Evolutionary conservation across 148 eudicot species (phyloP).

Genomic region (Heliosperma pusillum): DNA sequence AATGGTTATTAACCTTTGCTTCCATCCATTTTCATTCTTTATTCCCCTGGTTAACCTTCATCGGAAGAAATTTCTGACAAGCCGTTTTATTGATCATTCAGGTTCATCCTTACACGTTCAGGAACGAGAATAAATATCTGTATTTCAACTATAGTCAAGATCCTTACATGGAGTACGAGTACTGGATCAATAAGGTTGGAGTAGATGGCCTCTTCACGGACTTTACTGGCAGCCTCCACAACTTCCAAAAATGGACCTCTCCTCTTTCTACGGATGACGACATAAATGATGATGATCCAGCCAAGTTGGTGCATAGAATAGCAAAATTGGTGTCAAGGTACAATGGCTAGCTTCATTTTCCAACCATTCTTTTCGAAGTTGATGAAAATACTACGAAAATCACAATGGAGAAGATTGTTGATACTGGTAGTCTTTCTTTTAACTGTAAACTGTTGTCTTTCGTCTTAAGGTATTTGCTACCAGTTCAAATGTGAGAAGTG

Average conservation of each 20-base stretch:
- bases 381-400: background rate
- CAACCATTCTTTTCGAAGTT: constrained; percentile 8
- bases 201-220: constrained; percentile 94
- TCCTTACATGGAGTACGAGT: constrained; percentile 68
- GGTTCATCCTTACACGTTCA: constrained; percentile 94
- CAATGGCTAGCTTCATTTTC: constrained; percentile 9
- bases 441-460: background rate
- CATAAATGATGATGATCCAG: constrained; percentile 30
- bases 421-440: background rate
- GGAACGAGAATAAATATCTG: constrained; percentile 69
- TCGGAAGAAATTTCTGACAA: constrained; percentile 1
- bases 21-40: background rate
- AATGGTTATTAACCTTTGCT: background rate
- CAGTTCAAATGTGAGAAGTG: constrained; percentile 1
- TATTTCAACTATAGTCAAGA: constrained; percentile 80
- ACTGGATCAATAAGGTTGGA: constrained; percentile 74
- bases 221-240: constrained; percentile 84
- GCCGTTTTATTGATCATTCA: constrained; percentile 26
- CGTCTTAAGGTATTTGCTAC: background rate
- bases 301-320: constrained; percentile 47
- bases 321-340: constrained; percentile 32
- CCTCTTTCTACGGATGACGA: constrained; percentile 35
- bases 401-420: constrained; percentile 1
- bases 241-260: constrained; percentile 66
- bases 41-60: background rate